phyloP scores from a whole-genome alignment of 2,329 filamentous ascomycete species.

The Nemania bipapillata region DNA sequence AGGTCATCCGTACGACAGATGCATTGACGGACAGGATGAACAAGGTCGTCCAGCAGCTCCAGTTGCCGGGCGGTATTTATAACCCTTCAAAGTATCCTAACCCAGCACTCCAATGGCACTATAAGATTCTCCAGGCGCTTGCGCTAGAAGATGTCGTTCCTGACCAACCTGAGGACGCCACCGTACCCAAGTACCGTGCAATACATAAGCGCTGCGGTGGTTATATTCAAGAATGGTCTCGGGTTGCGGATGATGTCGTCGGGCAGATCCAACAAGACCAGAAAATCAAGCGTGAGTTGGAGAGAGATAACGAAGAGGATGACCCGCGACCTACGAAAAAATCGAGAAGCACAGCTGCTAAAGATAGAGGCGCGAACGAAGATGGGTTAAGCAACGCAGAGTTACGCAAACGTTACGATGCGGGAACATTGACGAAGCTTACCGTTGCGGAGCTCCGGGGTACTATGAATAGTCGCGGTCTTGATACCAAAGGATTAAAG shows the following conservation, averaged over 20 bases:
- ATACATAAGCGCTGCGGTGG: slow-evolving; percentile 89
- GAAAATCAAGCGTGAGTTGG: slow-evolving; percentile 64
- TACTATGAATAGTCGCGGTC: slow-evolving; percentile 59
- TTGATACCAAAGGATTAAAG: slow-evolving; percentile 64
- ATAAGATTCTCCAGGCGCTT: slow-evolving; percentile 88
- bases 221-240: slow-evolving; percentile 81
- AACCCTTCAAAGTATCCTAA: slow-evolving; percentile 91
- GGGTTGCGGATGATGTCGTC: slow-evolving; percentile 70
- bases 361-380: slow-evolving; percentile 46
- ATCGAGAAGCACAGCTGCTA: slow-evolving; percentile 52
- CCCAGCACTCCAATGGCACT: slow-evolving; percentile 94
- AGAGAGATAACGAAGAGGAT: slow-evolving; percentile 52
- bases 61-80: slow-evolving; percentile 86
- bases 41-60: slow-evolving; percentile 81
- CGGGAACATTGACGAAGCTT: slow-evolving; percentile 63
- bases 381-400: slow-evolving; percentile 58
- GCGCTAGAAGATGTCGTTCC: slow-evolving; percentile 92
- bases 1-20: slow-evolving; percentile 69
- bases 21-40: slow-evolving; percentile 84
- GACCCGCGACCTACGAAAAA: slow-evolving; percentile 60
- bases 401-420: slow-evolving; percentile 58
- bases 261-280: slow-evolving; percentile 53
- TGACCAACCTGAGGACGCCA: slow-evolving; percentile 77
- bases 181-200: slow-evolving; percentile 82
- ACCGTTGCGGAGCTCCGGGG: slow-evolving; percentile 65